Evolutionary conservation across 2,329 filamentous ascomycete genomes (phyloP).

Genomic region (Penicillium sp.): DNA sequence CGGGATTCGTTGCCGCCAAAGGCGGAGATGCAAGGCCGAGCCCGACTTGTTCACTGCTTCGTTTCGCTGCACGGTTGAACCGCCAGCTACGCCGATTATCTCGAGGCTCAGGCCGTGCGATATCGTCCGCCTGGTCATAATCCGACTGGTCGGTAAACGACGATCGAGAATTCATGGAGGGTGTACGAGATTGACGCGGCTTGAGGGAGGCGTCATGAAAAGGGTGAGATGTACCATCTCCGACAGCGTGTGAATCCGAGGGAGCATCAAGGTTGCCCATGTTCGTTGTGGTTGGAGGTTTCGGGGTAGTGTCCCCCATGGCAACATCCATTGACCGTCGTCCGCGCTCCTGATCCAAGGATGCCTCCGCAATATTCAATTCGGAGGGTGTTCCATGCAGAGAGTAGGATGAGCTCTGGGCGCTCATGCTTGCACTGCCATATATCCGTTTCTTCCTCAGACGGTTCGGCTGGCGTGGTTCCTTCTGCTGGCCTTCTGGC

Average conservation of each 20-base stretch:
- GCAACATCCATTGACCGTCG: slow-evolving; percentile 9
- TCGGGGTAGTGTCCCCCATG: slow-evolving; percentile 33
- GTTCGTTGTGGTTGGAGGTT: slow-evolving; percentile 30
- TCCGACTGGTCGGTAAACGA: slow-evolving; percentile 77
- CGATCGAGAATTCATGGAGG: slow-evolving; percentile 67
- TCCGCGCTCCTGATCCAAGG: slow-evolving; percentile 28
- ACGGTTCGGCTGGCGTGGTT: slow-evolving; percentile 73
- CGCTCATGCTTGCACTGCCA: slow-evolving; percentile 73
- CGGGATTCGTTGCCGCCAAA: slow-evolving; percentile 58
- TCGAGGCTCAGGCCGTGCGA: slow-evolving; percentile 52
- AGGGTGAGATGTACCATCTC: slow-evolving; percentile 41
- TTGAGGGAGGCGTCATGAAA: slow-evolving; percentile 52
- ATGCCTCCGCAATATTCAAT: slow-evolving; percentile 34
- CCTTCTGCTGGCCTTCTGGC: slow-evolving; percentile 54
- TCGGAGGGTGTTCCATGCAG: slow-evolving; percentile 48
- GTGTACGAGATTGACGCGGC: slow-evolving; percentile 66
- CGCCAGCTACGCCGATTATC: slow-evolving; percentile 70
- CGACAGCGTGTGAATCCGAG: slow-evolving; percentile 22
- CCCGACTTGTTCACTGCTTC: slow-evolving; percentile 51
- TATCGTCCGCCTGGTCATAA: slow-evolving; percentile 65
- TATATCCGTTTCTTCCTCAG: slow-evolving; percentile 80
- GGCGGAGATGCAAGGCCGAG: slow-evolving; percentile 42
- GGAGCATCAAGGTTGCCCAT: slow-evolving; percentile 25
- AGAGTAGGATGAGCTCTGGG: slow-evolving; percentile 83
- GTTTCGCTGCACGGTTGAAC: slow-evolving; percentile 54